These are phyloP conservation scores for Calonectria pseudoreteaudii DNA, from an alignment of 2,329 filamentous ascomycete genomes.

Conservation along the genomic window DNA sequence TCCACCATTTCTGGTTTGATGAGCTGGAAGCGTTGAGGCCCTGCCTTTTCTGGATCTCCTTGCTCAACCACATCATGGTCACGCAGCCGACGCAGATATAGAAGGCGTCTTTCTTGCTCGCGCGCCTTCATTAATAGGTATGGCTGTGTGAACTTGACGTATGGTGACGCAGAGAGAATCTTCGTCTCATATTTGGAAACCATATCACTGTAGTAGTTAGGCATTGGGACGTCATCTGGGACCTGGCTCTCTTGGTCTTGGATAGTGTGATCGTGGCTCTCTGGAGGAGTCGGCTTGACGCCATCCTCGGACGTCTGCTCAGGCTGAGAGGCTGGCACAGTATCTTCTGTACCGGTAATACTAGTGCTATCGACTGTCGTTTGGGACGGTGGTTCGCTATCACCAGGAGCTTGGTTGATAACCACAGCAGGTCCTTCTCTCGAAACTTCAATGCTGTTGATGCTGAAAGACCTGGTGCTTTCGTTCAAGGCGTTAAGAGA, in stretches of 20 bases:
- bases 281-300: constrained; percentile 51
- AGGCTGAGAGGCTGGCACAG: constrained; percentile 41
- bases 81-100: constrained; percentile 83
- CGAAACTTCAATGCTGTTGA: constrained; percentile 43
- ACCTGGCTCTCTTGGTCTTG: constrained; percentile 69
- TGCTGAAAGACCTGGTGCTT: constrained; percentile 50
- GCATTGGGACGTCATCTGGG: constrained; percentile 84
- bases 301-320: constrained; percentile 41
- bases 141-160: constrained; percentile 94
- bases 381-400: constrained; percentile 53
- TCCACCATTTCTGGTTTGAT: constrained; percentile 98
- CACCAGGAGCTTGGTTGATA: constrained; percentile 50
- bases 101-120: constrained; percentile 87
- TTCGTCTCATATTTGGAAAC: constrained; percentile 94
- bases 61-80: constrained; percentile 76
- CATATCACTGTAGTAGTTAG: constrained; percentile 95
- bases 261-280: constrained; percentile 56
- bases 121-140: constrained; percentile 93
- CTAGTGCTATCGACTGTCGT: constrained; percentile 45
- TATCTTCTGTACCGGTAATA: constrained; percentile 43
- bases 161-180: constrained; percentile 93
- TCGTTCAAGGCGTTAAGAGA: constrained; percentile 56
- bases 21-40: constrained; percentile 82
- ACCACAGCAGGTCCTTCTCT: constrained; percentile 47
- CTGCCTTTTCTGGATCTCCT: constrained; percentile 70